Base-by-base conservation (phyloP, 192 early-diverging fungal genomes). In the Rhizophagus clarus region DNA sequence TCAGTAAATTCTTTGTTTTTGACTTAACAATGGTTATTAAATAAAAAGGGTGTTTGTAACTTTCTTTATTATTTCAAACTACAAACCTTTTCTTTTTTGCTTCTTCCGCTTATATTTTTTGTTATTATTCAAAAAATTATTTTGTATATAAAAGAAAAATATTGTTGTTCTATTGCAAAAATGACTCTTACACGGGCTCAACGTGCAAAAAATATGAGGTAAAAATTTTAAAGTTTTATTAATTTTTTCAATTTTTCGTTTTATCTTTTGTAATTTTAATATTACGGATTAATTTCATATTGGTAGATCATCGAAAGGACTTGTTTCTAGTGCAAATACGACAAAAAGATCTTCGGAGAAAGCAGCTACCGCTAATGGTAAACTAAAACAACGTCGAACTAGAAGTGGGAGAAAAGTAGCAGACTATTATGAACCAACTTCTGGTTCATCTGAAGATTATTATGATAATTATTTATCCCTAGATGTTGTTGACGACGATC, bases 141-240 rank as follows among this genome's bases (percentile, higher is more conserved):
- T 45, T 45, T 4, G 42, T 12, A 45, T 45, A 45, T 45, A 45
- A 45, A 45, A 45, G 42, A 45, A 45, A 45, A 45, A n/a, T n/a
- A n/a, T n/a, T 45, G 12, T 11, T 45, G 11, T 45, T 45, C 11
- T 45, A 45, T 45, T 45, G 42, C 11, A 45, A 67, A 64, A 29
- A 74, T 74, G 72, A 74, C 72, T 14, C 72, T 74, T 29, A 74
- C 72, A 47, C 51, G 72, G 4, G 72, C 72, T 28, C 72, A 74
- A 74, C 40, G 51, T 17, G 72, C 42, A 10, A 31, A 56, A 56
- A 74, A 26, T 31, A 47, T 74, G 20, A 74, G 28, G 34, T 72
- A 37, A 74, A 74, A 74, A 8, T 32, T 40, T 40, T 5, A 40
- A 40, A 7, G 7, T 40, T 73, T 17, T 24, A 24, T 24, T 49